Percentiles rank a stretch among this genome's conserved stretches.
These are phyloP conservation scores for Platismatia glauca DNA, from an alignment of 495 filamentous ascomycete genomes.

Conservation along the genomic window DNA sequence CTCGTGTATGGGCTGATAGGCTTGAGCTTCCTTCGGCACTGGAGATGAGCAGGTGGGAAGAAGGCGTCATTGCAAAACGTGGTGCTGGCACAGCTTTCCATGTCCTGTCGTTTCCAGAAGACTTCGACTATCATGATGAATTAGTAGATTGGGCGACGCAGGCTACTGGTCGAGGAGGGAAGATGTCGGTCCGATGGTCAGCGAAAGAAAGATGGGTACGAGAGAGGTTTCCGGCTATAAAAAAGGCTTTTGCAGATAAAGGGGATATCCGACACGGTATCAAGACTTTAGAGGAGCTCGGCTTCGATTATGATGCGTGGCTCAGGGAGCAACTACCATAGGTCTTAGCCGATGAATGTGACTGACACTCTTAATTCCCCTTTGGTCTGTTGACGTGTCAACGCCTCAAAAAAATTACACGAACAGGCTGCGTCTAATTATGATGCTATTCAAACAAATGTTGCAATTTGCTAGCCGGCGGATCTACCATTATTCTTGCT, in stretches of 20 bases:
- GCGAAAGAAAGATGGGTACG: conserved; percentile 57
- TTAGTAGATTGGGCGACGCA: conserved; percentile 51
- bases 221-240: conserved; percentile 44
- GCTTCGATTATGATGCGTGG: conserved; percentile 46
- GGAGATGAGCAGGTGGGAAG: conserved; percentile 63
- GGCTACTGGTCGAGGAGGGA: conserved; percentile 44
- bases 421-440: background rate
- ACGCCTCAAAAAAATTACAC: too few relatives aligned
- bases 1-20: conserved; percentile 62
- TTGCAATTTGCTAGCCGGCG: background rate
- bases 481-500: background rate
- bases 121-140: conserved; percentile 70
- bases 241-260: conserved; percentile 42
- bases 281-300: conserved; percentile 47
- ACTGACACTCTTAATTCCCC: background rate
- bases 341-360: background rate
- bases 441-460: background rate
- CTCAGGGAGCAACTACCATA: background rate
- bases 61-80: conserved; percentile 28
- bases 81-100: conserved; percentile 52
- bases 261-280: conserved; percentile 38
- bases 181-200: conserved; percentile 58
- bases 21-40: conserved; percentile 50
- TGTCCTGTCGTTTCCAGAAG: conserved; percentile 59
- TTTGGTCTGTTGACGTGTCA: background rate